Evolutionary conservation across 176 grass and related monocot genomes (phyloP).

Genomic region (Paspalum vaginatum): DNA sequence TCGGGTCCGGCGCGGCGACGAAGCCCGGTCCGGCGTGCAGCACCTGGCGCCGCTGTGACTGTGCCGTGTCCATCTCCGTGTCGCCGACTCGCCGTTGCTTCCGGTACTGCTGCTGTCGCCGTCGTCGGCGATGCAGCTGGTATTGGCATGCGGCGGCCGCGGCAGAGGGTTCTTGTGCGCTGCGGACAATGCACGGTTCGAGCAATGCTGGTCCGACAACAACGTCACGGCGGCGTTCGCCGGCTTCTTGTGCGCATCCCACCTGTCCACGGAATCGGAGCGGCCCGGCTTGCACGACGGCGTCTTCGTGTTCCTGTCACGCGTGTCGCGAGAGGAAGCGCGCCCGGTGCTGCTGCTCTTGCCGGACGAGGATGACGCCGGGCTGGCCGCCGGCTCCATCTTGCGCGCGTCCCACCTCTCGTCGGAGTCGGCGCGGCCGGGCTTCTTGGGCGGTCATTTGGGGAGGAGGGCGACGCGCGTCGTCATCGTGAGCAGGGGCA

Average conservation of each 20-base stretch:
- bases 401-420: constrained; percentile 20
- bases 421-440: not conserved
- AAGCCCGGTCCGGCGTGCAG: too few species aligned
- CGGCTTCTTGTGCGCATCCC: constrained; percentile 21
- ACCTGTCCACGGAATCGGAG: not conserved
- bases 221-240: too few species aligned
- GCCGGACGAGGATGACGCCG: not conserved
- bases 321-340: too few species aligned
- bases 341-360: too few species aligned
- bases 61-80: too few species aligned
- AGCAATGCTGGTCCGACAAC: too few species aligned
- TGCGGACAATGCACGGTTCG: too few species aligned
- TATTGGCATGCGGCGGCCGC: not conserved
- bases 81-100: too few species aligned
- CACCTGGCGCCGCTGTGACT: too few species aligned
- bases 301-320: too few species aligned
- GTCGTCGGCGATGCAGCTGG: not conserved
- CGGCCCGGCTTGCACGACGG: too few species aligned
- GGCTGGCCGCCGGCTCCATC: not conserved
- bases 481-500: constrained; percentile 1
- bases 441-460: not conserved
- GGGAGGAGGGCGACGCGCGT: not conserved
- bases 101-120: not conserved
- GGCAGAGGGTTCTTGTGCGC: not conserved
- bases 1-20: too few species aligned